Base-by-base conservation (phyloP, 2,329 filamentous ascomycete genomes). In the Nemania sp. region DNA sequence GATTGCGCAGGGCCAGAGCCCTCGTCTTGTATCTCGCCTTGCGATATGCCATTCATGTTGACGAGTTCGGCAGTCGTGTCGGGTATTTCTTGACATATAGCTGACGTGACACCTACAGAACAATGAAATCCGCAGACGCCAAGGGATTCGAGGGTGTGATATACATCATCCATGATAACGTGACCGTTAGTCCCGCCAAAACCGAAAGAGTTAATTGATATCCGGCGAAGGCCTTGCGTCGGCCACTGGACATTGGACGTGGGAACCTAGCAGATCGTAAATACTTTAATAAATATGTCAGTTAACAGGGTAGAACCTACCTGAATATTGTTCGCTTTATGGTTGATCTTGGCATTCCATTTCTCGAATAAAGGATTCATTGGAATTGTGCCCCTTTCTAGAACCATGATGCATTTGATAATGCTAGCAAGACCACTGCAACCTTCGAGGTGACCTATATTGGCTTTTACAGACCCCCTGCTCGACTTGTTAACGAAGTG, bases 311-410 rank as follows among this genome's bases (percentile, higher is more conserved):
- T 36, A 17, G 33, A 19, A 36, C 33, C n/a, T n/a, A 36, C 33
- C 11, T n/a, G 19, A 17, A 36, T 36, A 17, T 45, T 24, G 15
- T 34, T 11, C 14, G 15, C 22, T 24, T 53, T 49, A 14, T 59
- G 59, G 12, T 49, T 52, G 33, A 36, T 15, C 33, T n/a, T 17
- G 6, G 62, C 52, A 48, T 64, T 63, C n/a, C 51, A 36, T 7
- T 49, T 57, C 4, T 56, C 47, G 6, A 61, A 17, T 2, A 47
- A 39, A 4, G 44, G 30, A 3, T 55, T 57, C 2, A 54, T 45
- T 4, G 57, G 59, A 1, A 61, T 57, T 1, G 46, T 12, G 12
- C 54, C 52, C 11, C 40, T 46, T 22, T 61, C 59, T 11, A 61
- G 19, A 5, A 45, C 47, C 17, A 49, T 2, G 14, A 49, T 22